A percentile compares a stretch with the other conserved stretches of the same genome.
Evolutionary conservation across 2,329 filamentous ascomycete species (phyloP).

Genomic region (Fusarium tanahbumbuense): DNA sequence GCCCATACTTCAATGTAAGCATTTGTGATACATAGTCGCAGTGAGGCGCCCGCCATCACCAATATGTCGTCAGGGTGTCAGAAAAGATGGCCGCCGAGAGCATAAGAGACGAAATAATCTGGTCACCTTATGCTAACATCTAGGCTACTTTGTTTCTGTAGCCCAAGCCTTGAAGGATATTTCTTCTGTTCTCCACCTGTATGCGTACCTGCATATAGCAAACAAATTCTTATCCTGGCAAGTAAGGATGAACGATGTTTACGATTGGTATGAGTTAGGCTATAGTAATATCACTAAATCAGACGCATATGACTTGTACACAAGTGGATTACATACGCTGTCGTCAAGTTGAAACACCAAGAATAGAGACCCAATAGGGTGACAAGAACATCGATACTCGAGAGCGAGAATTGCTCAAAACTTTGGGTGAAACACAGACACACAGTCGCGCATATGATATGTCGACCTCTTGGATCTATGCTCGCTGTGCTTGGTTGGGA

Average conservation of each 20-base stretch:
- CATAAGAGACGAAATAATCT: no score
- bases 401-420: not conserved
- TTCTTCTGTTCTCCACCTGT: no score
- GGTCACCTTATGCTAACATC: no score
- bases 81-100: no score
- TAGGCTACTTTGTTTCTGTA: no score
- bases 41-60: not conserved
- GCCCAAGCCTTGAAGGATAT: no score
- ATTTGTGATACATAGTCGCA: not conserved
- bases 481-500: not conserved
- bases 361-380: not conserved
- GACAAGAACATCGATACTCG: not conserved
- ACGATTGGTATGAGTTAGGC: not conserved
- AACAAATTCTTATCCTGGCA: not conserved
- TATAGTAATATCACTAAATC: no score
- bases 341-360: not conserved
- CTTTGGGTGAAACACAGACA: not conserved
- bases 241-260: not conserved
- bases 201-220: not conserved
- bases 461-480: not conserved
- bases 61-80: not conserved
- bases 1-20: not conserved
- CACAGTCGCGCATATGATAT: not conserved
- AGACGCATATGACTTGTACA: not conserved
- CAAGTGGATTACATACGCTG: not conserved